These are phyloP conservation scores for Trichoderma oligosporum DNA, from an alignment of 2,329 filamentous ascomycete genomes.

Conservation along the genomic window DNA sequence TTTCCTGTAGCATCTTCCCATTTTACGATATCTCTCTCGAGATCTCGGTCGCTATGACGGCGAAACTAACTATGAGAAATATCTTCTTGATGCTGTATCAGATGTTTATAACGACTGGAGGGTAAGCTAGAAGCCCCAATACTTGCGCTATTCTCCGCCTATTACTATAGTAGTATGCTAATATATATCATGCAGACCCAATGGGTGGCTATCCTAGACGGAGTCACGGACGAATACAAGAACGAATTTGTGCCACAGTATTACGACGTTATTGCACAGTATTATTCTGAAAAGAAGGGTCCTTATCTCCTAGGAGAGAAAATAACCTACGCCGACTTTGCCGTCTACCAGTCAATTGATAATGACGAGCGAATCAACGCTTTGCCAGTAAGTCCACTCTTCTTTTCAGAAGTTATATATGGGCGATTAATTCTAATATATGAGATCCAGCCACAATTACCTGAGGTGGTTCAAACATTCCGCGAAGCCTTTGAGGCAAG, in stretches of 20 bases:
- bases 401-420: background rate
- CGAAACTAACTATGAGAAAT: constrained; percentile 36
- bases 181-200: constrained; percentile 15
- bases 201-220: constrained; percentile 30
- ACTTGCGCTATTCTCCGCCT: background rate
- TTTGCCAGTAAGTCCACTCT: constrained; percentile 33
- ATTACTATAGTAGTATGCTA: background rate
- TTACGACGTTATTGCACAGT: constrained; percentile 30
- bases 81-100: constrained; percentile 34
- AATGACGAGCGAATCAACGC: constrained; percentile 34
- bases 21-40: constrained; percentile 36
- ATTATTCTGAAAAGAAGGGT: constrained; percentile 30
- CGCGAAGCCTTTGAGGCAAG: constrained; percentile 11
- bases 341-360: constrained; percentile 37
- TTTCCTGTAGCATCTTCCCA: constrained; percentile 24
- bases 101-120: constrained; percentile 41
- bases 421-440: background rate
- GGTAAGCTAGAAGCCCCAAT: constrained; percentile 26
- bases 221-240: constrained; percentile 31
- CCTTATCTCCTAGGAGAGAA: constrained; percentile 37
- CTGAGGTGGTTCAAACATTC: background rate
- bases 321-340: constrained; percentile 39
- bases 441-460: background rate
- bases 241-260: constrained; percentile 30
- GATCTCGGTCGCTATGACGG: constrained; percentile 37